Percentiles rank a stretch among this genome's conserved stretches.
These are phyloP conservation scores for Lachnellula cervina DNA, from an alignment of 2,329 filamentous ascomycete species.

Conservation along the genomic window DNA sequence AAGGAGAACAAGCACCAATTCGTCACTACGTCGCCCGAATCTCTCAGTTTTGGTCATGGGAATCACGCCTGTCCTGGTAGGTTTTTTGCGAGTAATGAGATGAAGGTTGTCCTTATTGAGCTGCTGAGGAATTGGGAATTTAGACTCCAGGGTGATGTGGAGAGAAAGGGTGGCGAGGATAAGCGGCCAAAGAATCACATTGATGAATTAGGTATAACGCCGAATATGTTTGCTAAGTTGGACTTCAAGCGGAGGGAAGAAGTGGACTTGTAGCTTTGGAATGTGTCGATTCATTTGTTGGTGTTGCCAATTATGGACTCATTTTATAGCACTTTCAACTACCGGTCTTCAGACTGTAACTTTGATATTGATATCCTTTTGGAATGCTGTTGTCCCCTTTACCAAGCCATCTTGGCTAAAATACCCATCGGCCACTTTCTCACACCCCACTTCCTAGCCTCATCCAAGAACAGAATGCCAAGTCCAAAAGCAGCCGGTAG, in stretches of 20 bases:
- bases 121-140: conserved; percentile 33
- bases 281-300: too few species aligned
- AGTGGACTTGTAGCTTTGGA: neutral
- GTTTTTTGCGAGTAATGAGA: conserved; percentile 37
- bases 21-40: conserved; percentile 32
- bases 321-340: too few species aligned
- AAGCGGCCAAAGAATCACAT: conserved; percentile 53
- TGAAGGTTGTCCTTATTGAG: conserved; percentile 44
- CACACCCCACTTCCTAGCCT: conserved; percentile 58
- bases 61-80: conserved; percentile 40
- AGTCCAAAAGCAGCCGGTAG: conserved; percentile 68
- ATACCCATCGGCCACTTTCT: conserved; percentile 53
- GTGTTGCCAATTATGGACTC: too few species aligned
- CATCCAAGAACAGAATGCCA: conserved; percentile 59
- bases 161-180: conserved; percentile 65
- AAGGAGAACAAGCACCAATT: conserved; percentile 31
- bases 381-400: conserved; percentile 10
- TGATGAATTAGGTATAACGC: conserved; percentile 1
- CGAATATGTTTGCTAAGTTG: conserved; percentile 15
- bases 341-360: too few species aligned
- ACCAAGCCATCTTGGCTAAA: conserved; percentile 61
- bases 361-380: too few species aligned
- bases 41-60: conserved; percentile 38
- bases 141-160: conserved; percentile 65
- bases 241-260: conserved; percentile 16